phyloP scores from a whole-genome alignment of 495 filamentous ascomycete genomes.

The Copromyces sp. region DNA sequence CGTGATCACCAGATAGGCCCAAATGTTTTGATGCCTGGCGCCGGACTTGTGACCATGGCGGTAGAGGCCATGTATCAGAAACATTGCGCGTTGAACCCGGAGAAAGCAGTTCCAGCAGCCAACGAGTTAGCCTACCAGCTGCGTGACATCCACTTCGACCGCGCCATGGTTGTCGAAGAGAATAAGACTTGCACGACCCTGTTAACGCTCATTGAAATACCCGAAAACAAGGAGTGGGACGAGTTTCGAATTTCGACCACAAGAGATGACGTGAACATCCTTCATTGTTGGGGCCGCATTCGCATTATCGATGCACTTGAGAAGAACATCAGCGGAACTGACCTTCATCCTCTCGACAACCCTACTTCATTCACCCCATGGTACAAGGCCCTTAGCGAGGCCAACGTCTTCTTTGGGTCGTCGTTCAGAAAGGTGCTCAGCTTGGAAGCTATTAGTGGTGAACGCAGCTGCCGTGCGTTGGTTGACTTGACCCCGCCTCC shows the following conservation, averaged over 20 bases:
- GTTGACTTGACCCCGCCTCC: constrained; percentile 4
- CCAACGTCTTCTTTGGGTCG: constrained; percentile 21
- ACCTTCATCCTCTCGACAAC: constrained; percentile 1
- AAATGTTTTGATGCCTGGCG: constrained; percentile 13
- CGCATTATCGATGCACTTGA: constrained; percentile 1
- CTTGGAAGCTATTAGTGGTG: constrained; percentile 19
- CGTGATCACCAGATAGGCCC: constrained; percentile 29
- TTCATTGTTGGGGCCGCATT: constrained; percentile 8
- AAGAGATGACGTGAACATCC: background rate
- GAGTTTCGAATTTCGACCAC: constrained; percentile 8
- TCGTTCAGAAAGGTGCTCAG: constrained; percentile 15
- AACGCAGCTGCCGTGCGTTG: background rate
- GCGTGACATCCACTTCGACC: constrained; percentile 2
- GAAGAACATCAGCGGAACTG: background rate
- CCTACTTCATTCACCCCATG: constrained; percentile 8
- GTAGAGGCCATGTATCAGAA: constrained; percentile 13
- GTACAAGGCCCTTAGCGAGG: constrained; percentile 23
- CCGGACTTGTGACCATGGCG: constrained; percentile 8
- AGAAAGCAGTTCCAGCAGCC: background rate
- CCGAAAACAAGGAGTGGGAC: constrained; percentile 7
- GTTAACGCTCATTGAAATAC: background rate
- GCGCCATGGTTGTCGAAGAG: constrained; percentile 9
- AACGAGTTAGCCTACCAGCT: constrained; percentile 2
- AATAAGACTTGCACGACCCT: background rate
- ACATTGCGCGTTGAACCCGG: background rate